Percentiles rank a stretch among this genome's conserved stretches.
These are phyloP conservation scores for Skeletonema grethae DNA, from an alignment of 108 stramenopile genomes.

Conservation along the genomic window DNA sequence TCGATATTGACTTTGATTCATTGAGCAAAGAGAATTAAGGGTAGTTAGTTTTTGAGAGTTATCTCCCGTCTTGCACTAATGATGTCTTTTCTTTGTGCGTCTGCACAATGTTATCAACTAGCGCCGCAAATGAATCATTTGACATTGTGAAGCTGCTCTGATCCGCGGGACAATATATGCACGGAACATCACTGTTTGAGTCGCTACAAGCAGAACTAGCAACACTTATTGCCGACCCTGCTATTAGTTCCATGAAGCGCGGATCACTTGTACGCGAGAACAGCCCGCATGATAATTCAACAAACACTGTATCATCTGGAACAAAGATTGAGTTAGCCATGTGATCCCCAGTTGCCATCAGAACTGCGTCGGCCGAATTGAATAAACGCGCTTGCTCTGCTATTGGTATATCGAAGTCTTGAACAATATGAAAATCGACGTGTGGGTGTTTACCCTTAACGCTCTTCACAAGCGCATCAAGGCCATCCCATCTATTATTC, in stretches of 20 bases:
- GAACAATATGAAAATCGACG: conserved; percentile 33
- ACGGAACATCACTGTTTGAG: background rate
- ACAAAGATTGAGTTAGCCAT: conserved; percentile 46
- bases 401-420: conserved; percentile 38
- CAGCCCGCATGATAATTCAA: conserved; percentile 16
- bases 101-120: conserved; percentile 28
- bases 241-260: conserved; percentile 21
- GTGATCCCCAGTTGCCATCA: conserved; percentile 44
- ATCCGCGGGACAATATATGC: conserved; percentile 2
- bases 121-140: background rate
- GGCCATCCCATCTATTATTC: conserved; percentile 32
- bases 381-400: conserved; percentile 41
- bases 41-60: background rate
- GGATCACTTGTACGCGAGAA: conserved; percentile 7
- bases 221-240: conserved; percentile 19
- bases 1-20: conserved; percentile 50
- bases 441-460: conserved; percentile 24
- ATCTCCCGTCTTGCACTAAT: conserved; percentile 14
- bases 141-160: conserved; percentile 18
- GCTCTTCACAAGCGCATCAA: conserved; percentile 26
- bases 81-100: conserved; percentile 16
- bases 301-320: conserved; percentile 42
- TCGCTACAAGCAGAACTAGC: background rate
- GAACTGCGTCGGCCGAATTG: conserved; percentile 41
- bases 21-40: background rate